These are phyloP conservation scores for Backusella australiensis DNA, from an alignment of 192 early-diverging fungal genomes.

Conservation along the genomic window DNA sequence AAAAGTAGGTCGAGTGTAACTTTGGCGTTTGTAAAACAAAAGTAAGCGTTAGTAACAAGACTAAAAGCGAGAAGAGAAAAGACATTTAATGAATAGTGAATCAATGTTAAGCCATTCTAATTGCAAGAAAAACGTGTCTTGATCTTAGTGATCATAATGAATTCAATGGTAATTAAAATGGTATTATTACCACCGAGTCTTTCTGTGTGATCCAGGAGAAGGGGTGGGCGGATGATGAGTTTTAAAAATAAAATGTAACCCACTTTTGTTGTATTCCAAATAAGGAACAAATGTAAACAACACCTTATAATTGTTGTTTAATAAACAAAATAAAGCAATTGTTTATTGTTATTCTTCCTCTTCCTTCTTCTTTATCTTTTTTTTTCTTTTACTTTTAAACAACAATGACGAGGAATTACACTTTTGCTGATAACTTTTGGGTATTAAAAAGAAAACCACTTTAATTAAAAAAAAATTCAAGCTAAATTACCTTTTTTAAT, in stretches of 20 bases:
- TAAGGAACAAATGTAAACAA: constrained; percentile 2
- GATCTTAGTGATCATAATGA: background rate
- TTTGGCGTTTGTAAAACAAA: background rate
- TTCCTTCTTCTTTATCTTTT: background rate
- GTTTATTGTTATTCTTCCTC: background rate
- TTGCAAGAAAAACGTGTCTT: background rate
- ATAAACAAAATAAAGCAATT: background rate
- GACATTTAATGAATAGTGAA: too few relatives aligned
- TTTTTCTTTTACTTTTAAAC: background rate
- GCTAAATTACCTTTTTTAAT: background rate
- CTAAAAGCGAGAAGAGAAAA: background rate
- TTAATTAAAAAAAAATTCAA: background rate
- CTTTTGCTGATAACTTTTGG: constrained; percentile 23
- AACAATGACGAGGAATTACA: background rate
- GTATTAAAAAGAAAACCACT: background rate
- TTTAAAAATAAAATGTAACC: background rate
- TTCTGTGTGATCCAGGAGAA: background rate
- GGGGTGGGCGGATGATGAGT: background rate
- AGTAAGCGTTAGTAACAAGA: background rate
- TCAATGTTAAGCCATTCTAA: background rate
- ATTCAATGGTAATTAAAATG: background rate
- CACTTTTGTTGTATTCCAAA: background rate
- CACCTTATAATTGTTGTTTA: background rate
- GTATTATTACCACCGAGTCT: background rate
- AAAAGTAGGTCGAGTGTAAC: background rate